phyloP scores from a whole-genome alignment of 352 stramenopile genomes.

The Phytophthora constricta region DNA sequence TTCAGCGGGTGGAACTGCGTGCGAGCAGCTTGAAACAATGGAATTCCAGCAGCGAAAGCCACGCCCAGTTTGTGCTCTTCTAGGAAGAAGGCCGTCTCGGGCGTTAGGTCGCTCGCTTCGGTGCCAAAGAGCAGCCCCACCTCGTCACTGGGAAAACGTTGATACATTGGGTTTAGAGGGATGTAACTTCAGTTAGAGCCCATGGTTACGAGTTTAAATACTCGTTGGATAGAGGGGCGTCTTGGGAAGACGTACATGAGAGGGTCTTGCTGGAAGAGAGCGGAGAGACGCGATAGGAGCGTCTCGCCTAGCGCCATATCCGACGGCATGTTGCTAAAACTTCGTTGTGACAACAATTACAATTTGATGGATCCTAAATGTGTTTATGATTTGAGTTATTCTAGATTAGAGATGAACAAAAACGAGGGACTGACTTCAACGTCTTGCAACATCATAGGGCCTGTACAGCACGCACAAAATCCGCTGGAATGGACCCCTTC shows the following conservation, averaged over 20 bases:
- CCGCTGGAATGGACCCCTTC: too few species aligned
- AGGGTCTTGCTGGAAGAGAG: constrained; percentile 69
- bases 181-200: neutral
- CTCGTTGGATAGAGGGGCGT: neutral
- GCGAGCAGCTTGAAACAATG: constrained; percentile 63
- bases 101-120: constrained; percentile 49
- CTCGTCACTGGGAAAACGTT: constrained; percentile 57
- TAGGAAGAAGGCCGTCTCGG: constrained; percentile 68
- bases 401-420: too few species aligned
- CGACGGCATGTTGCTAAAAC: constrained; percentile 4
- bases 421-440: too few species aligned
- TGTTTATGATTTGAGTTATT: too few species aligned
- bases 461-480: too few species aligned
- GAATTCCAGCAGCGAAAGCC: constrained; percentile 53
- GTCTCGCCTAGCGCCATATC: constrained; percentile 29
- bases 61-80: constrained; percentile 84
- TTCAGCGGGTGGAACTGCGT: constrained; percentile 62
- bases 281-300: constrained; percentile 45
- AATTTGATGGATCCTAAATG: neutral
- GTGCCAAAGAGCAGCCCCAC: constrained; percentile 73
- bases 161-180: neutral
- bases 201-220: neutral
- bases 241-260: constrained; percentile 53
- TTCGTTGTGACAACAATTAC: neutral
- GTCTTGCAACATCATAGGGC: too few species aligned